phyloP scores from a whole-genome alignment of 179 eudicot genomes.

The Silene vulgaris region DNA sequence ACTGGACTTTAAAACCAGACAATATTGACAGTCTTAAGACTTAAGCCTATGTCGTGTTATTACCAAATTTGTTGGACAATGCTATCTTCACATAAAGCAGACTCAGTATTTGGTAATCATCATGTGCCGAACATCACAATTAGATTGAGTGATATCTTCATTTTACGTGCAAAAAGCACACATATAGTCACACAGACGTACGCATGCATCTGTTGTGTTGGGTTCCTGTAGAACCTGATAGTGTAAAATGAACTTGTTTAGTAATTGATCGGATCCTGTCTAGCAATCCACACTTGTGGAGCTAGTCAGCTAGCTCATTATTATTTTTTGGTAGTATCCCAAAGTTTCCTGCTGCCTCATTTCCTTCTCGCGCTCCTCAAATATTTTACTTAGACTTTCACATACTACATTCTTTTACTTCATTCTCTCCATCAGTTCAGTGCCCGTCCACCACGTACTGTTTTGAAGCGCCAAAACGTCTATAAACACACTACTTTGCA shows the following conservation, averaged over 20 bases:
- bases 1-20: neutral
- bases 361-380: too few relatives aligned
- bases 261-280: neutral
- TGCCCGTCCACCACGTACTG: too few relatives aligned
- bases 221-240: too few relatives aligned
- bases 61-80: neutral
- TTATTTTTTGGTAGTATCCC: too few relatives aligned
- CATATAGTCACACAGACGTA: neutral
- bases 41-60: neutral
- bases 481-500: too few relatives aligned
- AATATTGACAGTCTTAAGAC: neutral
- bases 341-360: too few relatives aligned
- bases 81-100: constrained; percentile 2
- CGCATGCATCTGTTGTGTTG: neutral
- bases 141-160: neutral
- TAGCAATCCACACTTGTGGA: neutral
- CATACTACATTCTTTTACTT: too few relatives aligned
- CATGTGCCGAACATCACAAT: constrained; percentile 2
- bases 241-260: constrained; percentile 4
- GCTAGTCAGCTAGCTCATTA: neutral
- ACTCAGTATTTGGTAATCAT: neutral
- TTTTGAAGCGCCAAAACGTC: too few relatives aligned
- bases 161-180: neutral
- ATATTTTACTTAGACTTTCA: too few relatives aligned
- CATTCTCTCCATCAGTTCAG: too few relatives aligned